Conservation (phyloP, 257 asterid species). For the Plantago major region DNA sequence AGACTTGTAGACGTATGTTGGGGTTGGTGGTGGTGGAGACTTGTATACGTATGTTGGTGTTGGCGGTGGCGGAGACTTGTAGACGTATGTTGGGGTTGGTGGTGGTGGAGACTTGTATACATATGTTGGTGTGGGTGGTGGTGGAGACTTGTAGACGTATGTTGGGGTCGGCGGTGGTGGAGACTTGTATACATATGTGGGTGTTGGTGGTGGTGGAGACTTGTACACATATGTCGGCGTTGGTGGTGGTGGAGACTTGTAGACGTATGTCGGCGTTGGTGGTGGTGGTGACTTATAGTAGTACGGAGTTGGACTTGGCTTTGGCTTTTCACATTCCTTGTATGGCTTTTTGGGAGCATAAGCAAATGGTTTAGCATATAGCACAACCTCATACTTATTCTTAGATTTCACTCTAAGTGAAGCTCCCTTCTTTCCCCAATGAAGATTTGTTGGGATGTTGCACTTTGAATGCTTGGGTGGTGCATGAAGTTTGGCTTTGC, state of each 20-base stretch:
- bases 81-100: slow-evolving; percentile 12
- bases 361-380: slow-evolving; percentile 65
- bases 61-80: slow-evolving; percentile 27
- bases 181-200: slow-evolving; percentile 19
- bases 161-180: slow-evolving; percentile 21
- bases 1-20: neutral
- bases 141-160: neutral
- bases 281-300: slow-evolving; percentile 62
- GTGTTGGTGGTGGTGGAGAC: slow-evolving; percentile 17
- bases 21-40: slow-evolving; percentile 13
- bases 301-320: slow-evolving; percentile 50
- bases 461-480: slow-evolving; percentile 64
- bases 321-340: slow-evolving; percentile 41
- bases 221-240: slow-evolving; percentile 10
- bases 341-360: slow-evolving; percentile 61
- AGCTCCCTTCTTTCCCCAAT: slow-evolving; percentile 61
- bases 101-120: slow-evolving; percentile 33
- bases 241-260: slow-evolving; percentile 40
- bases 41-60: neutral
- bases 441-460: slow-evolving; percentile 44
- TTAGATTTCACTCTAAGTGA: slow-evolving; percentile 54
- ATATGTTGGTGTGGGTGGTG: slow-evolving; percentile 20
- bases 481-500: slow-evolving; percentile 65
- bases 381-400: slow-evolving; percentile 52
- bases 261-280: slow-evolving; percentile 25